Evolutionary conservation across 2,329 filamentous ascomycete species (phyloP).

Genomic region (Microcera coccophila): DNA sequence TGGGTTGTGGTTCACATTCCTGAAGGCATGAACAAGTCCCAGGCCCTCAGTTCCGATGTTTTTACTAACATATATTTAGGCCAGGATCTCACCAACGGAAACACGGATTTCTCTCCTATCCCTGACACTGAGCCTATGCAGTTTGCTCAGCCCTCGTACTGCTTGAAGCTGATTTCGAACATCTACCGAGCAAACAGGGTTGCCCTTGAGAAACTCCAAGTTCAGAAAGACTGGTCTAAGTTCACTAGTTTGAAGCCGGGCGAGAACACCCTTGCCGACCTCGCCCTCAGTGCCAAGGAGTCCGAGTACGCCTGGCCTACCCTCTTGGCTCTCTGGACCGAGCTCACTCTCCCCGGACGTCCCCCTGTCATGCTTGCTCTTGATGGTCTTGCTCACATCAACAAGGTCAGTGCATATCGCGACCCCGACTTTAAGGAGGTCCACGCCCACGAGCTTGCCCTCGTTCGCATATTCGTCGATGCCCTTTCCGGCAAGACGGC

Average conservation of each 20-base stretch:
- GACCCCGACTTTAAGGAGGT: conserved; percentile 66
- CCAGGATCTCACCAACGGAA: conserved; percentile 74
- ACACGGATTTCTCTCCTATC: conserved; percentile 75
- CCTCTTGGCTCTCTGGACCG: conserved; percentile 76
- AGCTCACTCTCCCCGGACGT: conserved; percentile 58
- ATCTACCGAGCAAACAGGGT: conserved; percentile 68
- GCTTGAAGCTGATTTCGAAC: conserved; percentile 67
- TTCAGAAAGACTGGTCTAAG: conserved; percentile 43
- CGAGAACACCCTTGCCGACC: conserved; percentile 62
- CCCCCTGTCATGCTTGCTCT: conserved; percentile 67
- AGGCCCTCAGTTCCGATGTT: background rate
- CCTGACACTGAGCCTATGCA: conserved; percentile 52
- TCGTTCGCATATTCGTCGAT: conserved; percentile 71
- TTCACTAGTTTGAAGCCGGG: conserved; percentile 47
- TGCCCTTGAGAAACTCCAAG: conserved; percentile 53
- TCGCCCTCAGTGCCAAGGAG: conserved; percentile 69
- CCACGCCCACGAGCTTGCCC: conserved; percentile 78
- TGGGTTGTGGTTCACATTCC: conserved; percentile 90
- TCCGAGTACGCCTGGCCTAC: conserved; percentile 74
- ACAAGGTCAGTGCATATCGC: conserved; percentile 73
- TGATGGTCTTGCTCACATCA: conserved; percentile 78
- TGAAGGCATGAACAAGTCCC: conserved; percentile 61
- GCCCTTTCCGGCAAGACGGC: conserved; percentile 58
- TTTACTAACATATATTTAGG: conserved; percentile 37
- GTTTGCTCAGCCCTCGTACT: conserved; percentile 78